Evolutionary conservation across 495 filamentous ascomycete genomes (phyloP).

Genomic region (Aspergillus indologenus): DNA sequence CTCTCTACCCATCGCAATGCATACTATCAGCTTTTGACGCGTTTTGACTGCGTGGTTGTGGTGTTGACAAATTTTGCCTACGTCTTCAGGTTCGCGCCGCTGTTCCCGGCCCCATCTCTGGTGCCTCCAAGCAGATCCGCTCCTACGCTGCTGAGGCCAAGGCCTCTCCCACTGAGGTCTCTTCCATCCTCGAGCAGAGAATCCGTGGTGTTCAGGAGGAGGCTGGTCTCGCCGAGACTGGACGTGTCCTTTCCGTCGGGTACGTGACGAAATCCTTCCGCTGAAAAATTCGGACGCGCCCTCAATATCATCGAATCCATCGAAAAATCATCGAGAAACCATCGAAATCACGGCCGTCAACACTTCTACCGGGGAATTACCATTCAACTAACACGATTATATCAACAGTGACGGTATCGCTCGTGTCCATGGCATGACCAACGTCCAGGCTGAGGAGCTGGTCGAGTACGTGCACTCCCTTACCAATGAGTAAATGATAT

Average conservation of each 20-base stretch:
- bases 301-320: slow-evolving; percentile 29
- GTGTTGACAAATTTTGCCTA: slow-evolving; percentile 48
- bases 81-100: slow-evolving; percentile 73
- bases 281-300: slow-evolving; percentile 39
- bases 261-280: slow-evolving; percentile 53
- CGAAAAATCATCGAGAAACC: slow-evolving; percentile 17
- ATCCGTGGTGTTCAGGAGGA: slow-evolving; percentile 98
- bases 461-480: slow-evolving; percentile 77
- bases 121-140: slow-evolving; percentile 73
- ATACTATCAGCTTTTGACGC: slow-evolving; percentile 26
- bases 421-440: slow-evolving; percentile 99
- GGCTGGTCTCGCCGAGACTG: slow-evolving; percentile 93
- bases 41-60: slow-evolving; percentile 28
- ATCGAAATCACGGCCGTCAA: slow-evolving; percentile 7
- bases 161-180: slow-evolving; percentile 94
- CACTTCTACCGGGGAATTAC: background rate
- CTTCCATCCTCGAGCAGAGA: slow-evolving; percentile 97
- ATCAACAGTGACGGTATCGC: slow-evolving; percentile 94
- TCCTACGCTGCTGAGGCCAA: slow-evolving; percentile 92
- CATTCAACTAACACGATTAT: slow-evolving; percentile 18
- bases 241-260: slow-evolving; percentile 98
- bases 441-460: slow-evolving; percentile 99
- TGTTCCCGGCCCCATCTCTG: slow-evolving; percentile 71
- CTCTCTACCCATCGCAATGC: slow-evolving; percentile 25
- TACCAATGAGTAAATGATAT: slow-evolving; percentile 14